These are phyloP conservation scores for Lotus japonicus DNA, from an alignment of 306 rosid species.

Conservation along the genomic window DNA sequence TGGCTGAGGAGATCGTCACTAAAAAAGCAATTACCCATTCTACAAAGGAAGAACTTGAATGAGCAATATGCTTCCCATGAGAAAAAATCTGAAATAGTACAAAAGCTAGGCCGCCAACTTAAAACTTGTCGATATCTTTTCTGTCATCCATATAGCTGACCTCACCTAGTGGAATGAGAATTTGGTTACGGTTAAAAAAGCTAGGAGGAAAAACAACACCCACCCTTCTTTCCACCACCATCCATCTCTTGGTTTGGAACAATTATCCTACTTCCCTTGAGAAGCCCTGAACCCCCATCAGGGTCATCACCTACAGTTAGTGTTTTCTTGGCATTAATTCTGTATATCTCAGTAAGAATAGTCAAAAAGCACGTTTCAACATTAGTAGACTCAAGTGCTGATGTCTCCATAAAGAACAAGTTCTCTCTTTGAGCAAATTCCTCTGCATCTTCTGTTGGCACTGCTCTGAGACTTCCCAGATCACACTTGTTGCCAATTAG, in stretches of 20 bases:
- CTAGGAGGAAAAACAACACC: slow-evolving; percentile 61
- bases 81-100: background rate
- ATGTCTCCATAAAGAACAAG: slow-evolving; percentile 91
- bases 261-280: slow-evolving; percentile 63
- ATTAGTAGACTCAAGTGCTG: slow-evolving; percentile 84
- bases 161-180: no score
- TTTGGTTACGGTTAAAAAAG: background rate
- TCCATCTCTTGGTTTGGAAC: slow-evolving; percentile 47
- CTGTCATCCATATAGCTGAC: no score
- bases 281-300: slow-evolving; percentile 35
- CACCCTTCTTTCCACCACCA: slow-evolving; percentile 24
- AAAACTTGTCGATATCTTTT: no score
- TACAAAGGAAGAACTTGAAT: slow-evolving; percentile 13
- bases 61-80: background rate
- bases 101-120: background rate
- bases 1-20: background rate
- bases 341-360: slow-evolving; percentile 64
- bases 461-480: slow-evolving; percentile 68
- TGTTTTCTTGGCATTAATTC: slow-evolving; percentile 57
- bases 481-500: slow-evolving; percentile 87
- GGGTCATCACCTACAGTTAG: slow-evolving; percentile 43
- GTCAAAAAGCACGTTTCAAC: slow-evolving; percentile 82
- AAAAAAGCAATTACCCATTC: slow-evolving; percentile 14
- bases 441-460: slow-evolving; percentile 86
- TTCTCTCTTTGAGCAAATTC: slow-evolving; percentile 92